A percentile compares a stretch with the other conserved stretches of the same genome.
phyloP scores from a whole-genome alignment of 169 alveolate genomes.

The Theileria parva region DNA sequence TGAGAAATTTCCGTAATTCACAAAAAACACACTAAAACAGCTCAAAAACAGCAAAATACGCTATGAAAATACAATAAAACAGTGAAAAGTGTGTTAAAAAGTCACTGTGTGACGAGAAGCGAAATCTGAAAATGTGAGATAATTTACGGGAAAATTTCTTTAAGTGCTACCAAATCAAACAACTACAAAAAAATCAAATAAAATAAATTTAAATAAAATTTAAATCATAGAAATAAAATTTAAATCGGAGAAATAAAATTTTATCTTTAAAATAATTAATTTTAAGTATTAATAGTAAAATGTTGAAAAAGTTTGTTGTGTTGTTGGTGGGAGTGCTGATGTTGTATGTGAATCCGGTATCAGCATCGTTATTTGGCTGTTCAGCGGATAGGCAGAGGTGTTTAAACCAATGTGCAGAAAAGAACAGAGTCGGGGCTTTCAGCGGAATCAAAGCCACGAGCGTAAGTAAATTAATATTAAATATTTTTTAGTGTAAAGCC shows the following conservation, averaged over 20 bases:
- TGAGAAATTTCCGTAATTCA: no score
- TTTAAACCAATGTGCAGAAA: constrained; percentile 31
- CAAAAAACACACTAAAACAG: no score
- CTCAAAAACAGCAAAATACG: no score
- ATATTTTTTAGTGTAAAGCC: constrained; percentile 27
- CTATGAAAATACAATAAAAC: no score
- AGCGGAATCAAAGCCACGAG: neutral
- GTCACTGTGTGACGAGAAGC: neutral
- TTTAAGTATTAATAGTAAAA: neutral
- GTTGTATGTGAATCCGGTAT: constrained; percentile 16
- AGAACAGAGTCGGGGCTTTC: neutral
- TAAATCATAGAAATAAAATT: neutral
- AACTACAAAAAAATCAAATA: neutral
- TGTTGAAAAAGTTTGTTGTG: constrained; percentile 8
- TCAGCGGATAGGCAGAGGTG: constrained; percentile 29
- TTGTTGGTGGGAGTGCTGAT: neutral
- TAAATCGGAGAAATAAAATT: neutral
- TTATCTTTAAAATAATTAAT: neutral
- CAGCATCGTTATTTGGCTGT: constrained; percentile 27
- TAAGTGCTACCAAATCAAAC: neutral
- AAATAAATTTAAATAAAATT: neutral
- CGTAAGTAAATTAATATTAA: constrained; percentile 10
- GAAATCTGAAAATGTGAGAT: neutral
- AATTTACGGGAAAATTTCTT: neutral
- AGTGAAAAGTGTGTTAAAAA: no score